A percentile compares a stretch with the other conserved stretches of the same genome.
Evolutionary conservation across 164 flowering plant genomes (phyloP).

Genomic region (Santalum album): DNA sequence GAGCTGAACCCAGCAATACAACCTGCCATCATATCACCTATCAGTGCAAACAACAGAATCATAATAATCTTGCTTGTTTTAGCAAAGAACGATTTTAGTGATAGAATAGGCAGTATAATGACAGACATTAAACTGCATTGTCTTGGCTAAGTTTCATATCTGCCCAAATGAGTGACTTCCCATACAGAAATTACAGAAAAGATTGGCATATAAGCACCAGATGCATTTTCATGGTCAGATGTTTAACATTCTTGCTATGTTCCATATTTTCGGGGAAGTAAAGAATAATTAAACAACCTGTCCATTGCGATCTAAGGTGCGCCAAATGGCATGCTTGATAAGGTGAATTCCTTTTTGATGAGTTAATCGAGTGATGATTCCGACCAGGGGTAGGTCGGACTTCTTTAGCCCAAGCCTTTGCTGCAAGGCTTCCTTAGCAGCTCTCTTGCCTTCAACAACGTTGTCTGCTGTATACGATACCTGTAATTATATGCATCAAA

Average conservation of each 20-base stretch:
- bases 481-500: conserved; percentile 29
- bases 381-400: conserved; percentile 76
- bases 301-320: conserved; percentile 74
- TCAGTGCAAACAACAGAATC: neutral
- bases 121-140: no score
- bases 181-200: no score
- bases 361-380: conserved; percentile 89
- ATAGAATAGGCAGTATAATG: neutral
- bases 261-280: no score
- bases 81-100: neutral
- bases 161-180: neutral
- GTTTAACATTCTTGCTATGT: no score
- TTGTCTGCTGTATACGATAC: conserved; percentile 75
- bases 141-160: neutral
- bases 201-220: no score
- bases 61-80: neutral
- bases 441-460: conserved; percentile 86
- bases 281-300: conserved; percentile 45
- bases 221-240: no score
- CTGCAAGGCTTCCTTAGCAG: conserved; percentile 94
- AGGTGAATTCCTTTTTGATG: conserved; percentile 97
- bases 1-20: conserved; percentile 96
- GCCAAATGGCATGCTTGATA: conserved; percentile 94
- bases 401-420: conserved; percentile 55
- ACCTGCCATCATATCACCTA: conserved; percentile 38